Base-by-base conservation (phyloP, 768 basidiomycete genomes). In the Solioccasus polychromus region DNA sequence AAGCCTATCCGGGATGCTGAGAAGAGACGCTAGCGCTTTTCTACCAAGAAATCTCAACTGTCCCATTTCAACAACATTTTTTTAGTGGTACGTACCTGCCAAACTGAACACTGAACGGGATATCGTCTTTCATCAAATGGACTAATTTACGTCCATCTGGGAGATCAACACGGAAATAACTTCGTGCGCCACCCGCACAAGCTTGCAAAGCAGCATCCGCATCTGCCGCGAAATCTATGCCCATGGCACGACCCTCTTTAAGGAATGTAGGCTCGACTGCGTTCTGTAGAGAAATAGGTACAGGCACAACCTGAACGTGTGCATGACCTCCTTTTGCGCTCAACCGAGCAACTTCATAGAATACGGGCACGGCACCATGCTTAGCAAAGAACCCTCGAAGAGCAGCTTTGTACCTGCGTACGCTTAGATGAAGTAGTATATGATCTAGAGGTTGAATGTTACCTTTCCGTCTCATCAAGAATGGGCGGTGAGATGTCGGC, bases 101-200 rank as follows among this genome's bases (percentile, higher is more conserved):
- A 67, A 98, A 98, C 62, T 97, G 92, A 35, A 98, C 72, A 52
- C 83, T 84, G 61, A 98, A 98, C 26, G 85, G 83, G 39, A 80
- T 72, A 17, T 84, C 75, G 25, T 83, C 80, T 59, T 83, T 83
- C 58, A 97, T 79, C 52, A 92, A 66, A 67, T 97, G 92, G 26
- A 97, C 83, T 72, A 98, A 72, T 68, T 79, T 87, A 51, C 75
- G 75, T 20, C 94, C 93, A 53, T 84, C 81, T 0, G 96, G 94
- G 40, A 97, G 69, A 55, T 96, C 92, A 5, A 97, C 86, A 53
- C 81, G 81, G 71, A 98, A 96, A 66, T 97, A 98, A 44, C 88
- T 82, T 44, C 72, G 70, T 10, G 83, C 72, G 31, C 74, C 74
- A 23, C 74, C 71, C 44, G 72, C 76, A 37, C 63, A 67, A 12